These are phyloP conservation scores for Sugiyamaella novakii DNA, from an alignment of 1,139 yeast species.

Conservation along the genomic window DNA sequence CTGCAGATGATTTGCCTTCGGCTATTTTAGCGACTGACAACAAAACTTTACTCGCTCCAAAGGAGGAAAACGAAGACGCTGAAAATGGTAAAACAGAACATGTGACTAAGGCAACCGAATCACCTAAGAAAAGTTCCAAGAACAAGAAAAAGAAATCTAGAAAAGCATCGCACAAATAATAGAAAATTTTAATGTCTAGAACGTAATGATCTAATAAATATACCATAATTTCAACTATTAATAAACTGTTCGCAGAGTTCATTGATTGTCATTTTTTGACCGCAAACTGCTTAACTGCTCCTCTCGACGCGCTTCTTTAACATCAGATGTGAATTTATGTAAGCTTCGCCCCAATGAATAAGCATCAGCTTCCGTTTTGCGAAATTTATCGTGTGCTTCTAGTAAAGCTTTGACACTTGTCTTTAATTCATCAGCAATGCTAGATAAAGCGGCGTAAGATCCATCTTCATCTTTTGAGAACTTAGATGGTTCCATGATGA, in stretches of 20 bases:
- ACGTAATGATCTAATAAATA: constrained; percentile 1
- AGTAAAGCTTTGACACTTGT: constrained; percentile 3
- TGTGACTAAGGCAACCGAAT: neutral
- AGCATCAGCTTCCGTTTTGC: constrained; percentile 16
- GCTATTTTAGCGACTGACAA: too few relatives aligned
- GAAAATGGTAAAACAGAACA: neutral
- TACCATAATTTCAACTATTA: neutral
- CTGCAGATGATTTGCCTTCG: too few relatives aligned
- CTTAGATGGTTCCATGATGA: too few relatives aligned
- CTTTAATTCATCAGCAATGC: constrained; percentile 15
- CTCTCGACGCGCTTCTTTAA: constrained; percentile 15
- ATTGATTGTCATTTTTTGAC: neutral
- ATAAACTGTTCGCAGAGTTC: too few relatives aligned
- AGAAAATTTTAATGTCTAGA: constrained; percentile 5
- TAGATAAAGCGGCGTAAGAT: constrained; percentile 20
- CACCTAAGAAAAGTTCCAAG: constrained; percentile 2
- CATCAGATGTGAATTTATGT: constrained; percentile 14
- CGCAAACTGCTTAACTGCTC: neutral
- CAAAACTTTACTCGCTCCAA: too few relatives aligned
- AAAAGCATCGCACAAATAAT: constrained; percentile 11
- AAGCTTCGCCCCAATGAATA: constrained; percentile 14
- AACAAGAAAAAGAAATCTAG: constrained; percentile 9
- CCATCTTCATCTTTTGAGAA: constrained; percentile 8
- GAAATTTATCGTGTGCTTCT: constrained; percentile 15
- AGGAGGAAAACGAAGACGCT: constrained; percentile 6